These are phyloP conservation scores for Candida bentonensis DNA, from an alignment of 805 yeast genomes.

Conservation along the genomic window DNA sequence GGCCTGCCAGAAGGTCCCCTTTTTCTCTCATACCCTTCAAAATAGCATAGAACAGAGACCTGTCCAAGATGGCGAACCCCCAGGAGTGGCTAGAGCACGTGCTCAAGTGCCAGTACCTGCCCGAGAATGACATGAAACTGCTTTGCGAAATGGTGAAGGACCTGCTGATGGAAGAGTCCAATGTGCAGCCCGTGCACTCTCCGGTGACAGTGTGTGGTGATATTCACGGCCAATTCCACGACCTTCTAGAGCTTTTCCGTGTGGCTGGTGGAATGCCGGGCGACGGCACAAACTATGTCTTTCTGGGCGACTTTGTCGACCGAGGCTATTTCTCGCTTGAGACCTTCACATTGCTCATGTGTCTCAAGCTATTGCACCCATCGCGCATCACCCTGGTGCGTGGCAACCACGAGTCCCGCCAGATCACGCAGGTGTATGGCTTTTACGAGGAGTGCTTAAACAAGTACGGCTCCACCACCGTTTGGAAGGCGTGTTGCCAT, in stretches of 20 bases:
- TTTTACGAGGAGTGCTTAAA: slow-evolving; percentile 91
- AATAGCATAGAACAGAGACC: too few species aligned
- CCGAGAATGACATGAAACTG: slow-evolving; percentile 91
- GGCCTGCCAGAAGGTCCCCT: too few species aligned
- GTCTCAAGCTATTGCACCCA: slow-evolving; percentile 80
- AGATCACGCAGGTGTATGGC: slow-evolving; percentile 97
- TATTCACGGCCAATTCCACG: slow-evolving; percentile 97
- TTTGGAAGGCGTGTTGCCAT: slow-evolving; percentile 94
- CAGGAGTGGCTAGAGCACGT: slow-evolving; percentile 94
- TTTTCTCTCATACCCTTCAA: too few species aligned
- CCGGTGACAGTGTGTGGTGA: slow-evolving; percentile 90
- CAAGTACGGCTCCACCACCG: slow-evolving; percentile 87
- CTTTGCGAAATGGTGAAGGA: slow-evolving; percentile 92
- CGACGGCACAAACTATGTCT: slow-evolving; percentile 58
- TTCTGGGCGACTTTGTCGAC: slow-evolving; percentile 93
- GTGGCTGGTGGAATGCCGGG: slow-evolving; percentile 88
- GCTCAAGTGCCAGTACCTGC: slow-evolving; percentile 73
- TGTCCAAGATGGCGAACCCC: slow-evolving; percentile 45
- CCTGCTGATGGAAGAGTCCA: slow-evolving; percentile 87
- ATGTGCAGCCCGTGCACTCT: slow-evolving; percentile 87
- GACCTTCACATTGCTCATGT: slow-evolving; percentile 88
- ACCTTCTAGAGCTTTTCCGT: slow-evolving; percentile 75
- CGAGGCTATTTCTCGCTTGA: slow-evolving; percentile 94
- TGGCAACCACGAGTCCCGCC: slow-evolving; percentile 96
- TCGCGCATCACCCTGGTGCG: slow-evolving; percentile 76